Percentiles rank a stretch among this genome's conserved stretches.
phyloP scores from a whole-genome alignment of 106 monocot species.

The Hemerocallis citrina region DNA sequence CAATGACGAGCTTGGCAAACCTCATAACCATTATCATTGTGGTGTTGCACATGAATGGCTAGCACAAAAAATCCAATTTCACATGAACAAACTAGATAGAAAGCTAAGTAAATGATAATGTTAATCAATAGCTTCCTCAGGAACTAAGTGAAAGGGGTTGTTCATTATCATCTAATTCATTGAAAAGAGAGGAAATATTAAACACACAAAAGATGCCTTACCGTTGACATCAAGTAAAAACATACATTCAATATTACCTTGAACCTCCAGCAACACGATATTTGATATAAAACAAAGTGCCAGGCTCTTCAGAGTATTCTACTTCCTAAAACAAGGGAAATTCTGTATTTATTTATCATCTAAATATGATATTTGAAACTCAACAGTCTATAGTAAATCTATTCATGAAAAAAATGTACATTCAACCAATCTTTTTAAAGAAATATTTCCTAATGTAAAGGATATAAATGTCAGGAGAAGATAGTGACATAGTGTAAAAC shows the following conservation, averaged over 20 bases:
- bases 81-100: neutral
- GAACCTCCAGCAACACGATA: slow-evolving; percentile 96
- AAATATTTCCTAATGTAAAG: neutral
- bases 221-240: neutral
- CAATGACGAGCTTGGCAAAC: too few species aligned
- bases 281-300: slow-evolving; percentile 70
- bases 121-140: neutral
- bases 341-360: neutral
- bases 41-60: too few species aligned
- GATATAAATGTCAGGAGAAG: neutral
- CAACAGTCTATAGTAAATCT: neutral
- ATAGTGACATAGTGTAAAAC: neutral
- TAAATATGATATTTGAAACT: neutral
- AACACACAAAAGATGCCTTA: neutral
- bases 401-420: neutral
- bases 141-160: neutral
- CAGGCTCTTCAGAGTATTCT: slow-evolving; percentile 96
- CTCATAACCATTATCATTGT: too few species aligned
- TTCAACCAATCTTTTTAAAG: neutral
- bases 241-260: slow-evolving; percentile 35
- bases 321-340: slow-evolving; percentile 59
- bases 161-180: neutral
- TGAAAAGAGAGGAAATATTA: neutral
- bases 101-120: neutral
- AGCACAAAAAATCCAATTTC: too few species aligned